Evolutionary conservation across 2,329 filamentous ascomycete genomes (phyloP).

Genomic region (Sporothrix globosa): DNA sequence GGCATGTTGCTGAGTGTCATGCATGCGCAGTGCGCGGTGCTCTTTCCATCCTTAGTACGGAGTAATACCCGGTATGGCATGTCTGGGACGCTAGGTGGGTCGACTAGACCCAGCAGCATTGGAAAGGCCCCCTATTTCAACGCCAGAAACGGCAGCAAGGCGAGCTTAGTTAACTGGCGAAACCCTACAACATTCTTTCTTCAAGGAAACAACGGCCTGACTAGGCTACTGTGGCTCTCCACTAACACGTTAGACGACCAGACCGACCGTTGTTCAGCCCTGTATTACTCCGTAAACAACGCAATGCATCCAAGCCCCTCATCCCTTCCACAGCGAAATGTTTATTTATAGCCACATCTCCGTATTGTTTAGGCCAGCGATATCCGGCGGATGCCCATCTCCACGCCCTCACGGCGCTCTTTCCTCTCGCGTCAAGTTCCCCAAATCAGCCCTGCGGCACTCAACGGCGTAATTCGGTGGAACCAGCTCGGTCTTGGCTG

Average conservation of each 20-base stretch:
- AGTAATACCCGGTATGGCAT: too few species aligned
- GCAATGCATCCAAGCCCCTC: neutral
- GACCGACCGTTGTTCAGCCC: neutral
- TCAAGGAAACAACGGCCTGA: neutral
- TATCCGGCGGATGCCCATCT: conserved; percentile 1
- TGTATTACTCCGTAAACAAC: neutral
- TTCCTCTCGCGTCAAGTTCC: neutral
- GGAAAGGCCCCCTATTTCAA: neutral
- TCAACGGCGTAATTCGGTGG: neutral
- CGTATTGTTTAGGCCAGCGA: conserved; percentile 11
- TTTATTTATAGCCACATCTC: conserved; percentile 23
- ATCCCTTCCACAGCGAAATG: neutral
- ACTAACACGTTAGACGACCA: neutral
- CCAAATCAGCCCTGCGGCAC: conserved; percentile 8
- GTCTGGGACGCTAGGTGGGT: neutral
- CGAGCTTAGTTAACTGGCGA: too few species aligned
- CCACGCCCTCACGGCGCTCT: neutral
- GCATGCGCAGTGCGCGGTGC: neutral
- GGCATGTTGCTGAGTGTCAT: conserved; percentile 24
- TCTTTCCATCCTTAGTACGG: neutral
- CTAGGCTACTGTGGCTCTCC: neutral
- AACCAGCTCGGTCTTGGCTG: conserved; percentile 5
- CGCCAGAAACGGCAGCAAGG: neutral
- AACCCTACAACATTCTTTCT: too few species aligned
- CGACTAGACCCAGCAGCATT: neutral